Evolutionary conservation across 169 alveolate genomes (phyloP).

Genomic region (Plasmodium billcollinsi): DNA sequence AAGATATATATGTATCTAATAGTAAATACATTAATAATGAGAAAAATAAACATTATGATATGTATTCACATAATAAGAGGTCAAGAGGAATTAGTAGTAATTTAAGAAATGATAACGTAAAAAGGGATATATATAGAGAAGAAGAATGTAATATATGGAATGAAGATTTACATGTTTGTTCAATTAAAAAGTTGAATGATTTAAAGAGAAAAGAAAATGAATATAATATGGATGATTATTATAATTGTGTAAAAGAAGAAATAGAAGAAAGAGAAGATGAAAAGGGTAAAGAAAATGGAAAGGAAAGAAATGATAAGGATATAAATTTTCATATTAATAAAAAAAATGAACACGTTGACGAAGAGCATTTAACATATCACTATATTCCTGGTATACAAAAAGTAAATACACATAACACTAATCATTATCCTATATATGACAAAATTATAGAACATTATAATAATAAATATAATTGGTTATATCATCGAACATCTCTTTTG

Average conservation of each 20-base stretch:
- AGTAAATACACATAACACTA: slow-evolving; percentile 12
- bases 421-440: background rate
- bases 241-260: background rate
- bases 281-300: background rate
- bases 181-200: slow-evolving; percentile 1
- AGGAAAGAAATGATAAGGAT: slow-evolving; percentile 2
- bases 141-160: slow-evolving; percentile 25
- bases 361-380: no score
- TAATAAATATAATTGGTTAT: slow-evolving; percentile 13
- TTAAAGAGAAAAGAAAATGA: slow-evolving; percentile 25
- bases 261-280: background rate
- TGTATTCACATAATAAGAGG: slow-evolving; percentile 13
- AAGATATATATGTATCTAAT: background rate
- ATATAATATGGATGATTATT: background rate
- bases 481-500: slow-evolving; percentile 3
- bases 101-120: slow-evolving; percentile 25
- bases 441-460: slow-evolving; percentile 13
- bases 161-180: background rate
- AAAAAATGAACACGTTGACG: no score
- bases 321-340: no score
- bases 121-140: background rate
- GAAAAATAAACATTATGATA: background rate
- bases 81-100: background rate
- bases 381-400: background rate
- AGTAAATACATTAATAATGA: slow-evolving; percentile 22